phyloP scores from a whole-genome alignment of 495 filamentous ascomycete species.

The Arthonia radiata region DNA sequence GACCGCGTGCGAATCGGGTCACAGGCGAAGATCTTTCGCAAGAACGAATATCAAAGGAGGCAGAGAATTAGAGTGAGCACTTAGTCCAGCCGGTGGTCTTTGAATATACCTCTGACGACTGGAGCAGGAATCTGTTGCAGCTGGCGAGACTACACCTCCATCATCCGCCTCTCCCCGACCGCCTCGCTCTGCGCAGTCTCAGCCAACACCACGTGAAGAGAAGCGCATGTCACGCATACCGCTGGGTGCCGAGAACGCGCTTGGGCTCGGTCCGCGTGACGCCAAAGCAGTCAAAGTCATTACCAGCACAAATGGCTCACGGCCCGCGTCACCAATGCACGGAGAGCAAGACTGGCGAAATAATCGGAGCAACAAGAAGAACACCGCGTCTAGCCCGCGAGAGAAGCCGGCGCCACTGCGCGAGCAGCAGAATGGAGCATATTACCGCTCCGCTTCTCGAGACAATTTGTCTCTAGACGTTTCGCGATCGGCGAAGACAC shows the following conservation, averaged over 20 bases:
- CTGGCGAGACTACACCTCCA: slow-evolving; percentile 27
- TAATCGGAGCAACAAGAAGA: too few relatives aligned
- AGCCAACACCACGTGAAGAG: slow-evolving; percentile 28
- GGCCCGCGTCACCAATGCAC: too few relatives aligned
- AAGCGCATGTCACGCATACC: slow-evolving; percentile 52
- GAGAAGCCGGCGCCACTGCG: too few relatives aligned
- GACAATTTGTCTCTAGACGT: too few relatives aligned
- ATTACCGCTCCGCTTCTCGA: too few relatives aligned
- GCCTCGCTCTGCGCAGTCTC: slow-evolving; percentile 21
- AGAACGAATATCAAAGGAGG: slow-evolving; percentile 56
- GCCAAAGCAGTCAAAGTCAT: too few relatives aligned
- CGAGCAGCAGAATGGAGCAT: too few relatives aligned
- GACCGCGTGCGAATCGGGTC: slow-evolving; percentile 87
- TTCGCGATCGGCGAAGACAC: too few relatives aligned
- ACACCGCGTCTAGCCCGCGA: too few relatives aligned
- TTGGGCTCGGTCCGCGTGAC: too few relatives aligned
- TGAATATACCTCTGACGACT: slow-evolving; percentile 6
- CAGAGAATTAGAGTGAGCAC: slow-evolving; percentile 61
- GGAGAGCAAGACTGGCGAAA: too few relatives aligned
- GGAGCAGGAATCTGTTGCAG: slow-evolving; percentile 18
- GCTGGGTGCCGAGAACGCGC: slow-evolving; percentile 9
- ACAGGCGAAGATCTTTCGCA: slow-evolving; percentile 72
- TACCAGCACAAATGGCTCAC: too few relatives aligned
- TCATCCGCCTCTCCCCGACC: slow-evolving; percentile 43
- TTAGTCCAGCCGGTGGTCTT: slow-evolving; percentile 1